phyloP scores from a whole-genome alignment of 768 basidiomycete genomes.

The Leccinum obscurum region DNA sequence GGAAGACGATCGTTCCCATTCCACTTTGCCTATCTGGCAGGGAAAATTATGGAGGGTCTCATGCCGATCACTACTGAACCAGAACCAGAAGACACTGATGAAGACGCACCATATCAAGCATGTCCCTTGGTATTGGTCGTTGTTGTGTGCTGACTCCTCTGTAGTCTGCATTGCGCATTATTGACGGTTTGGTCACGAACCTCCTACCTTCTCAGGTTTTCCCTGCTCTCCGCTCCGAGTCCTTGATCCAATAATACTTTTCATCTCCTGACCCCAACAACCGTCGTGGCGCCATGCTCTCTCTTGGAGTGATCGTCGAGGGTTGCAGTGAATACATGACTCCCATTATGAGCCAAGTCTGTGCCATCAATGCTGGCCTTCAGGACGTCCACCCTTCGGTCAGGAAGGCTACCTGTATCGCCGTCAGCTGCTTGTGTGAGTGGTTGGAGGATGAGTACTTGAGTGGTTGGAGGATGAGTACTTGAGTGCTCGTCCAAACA shows the following conservation, averaged over 20 bases:
- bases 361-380: conserved; percentile 89
- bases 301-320: conserved; percentile 93
- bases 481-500: conserved; percentile 80
- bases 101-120: conserved; percentile 90
- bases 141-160: conserved; percentile 8
- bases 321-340: conserved; percentile 99
- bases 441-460: conserved; percentile 75
- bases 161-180: conserved; percentile 89
- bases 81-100: conserved; percentile 91
- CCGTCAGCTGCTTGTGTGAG: conserved; percentile 95
- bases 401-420: conserved; percentile 93
- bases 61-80: conserved; percentile 94
- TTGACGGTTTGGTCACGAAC: conserved; percentile 89
- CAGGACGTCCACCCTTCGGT: conserved; percentile 82
- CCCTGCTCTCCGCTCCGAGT: conserved; percentile 69
- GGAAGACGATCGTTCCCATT: conserved; percentile 57
- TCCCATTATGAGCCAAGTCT: conserved; percentile 85
- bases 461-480: conserved; percentile 86
- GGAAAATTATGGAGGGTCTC: conserved; percentile 83
- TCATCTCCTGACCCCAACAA: conserved; percentile 71
- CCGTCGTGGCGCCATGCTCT: conserved; percentile 92
- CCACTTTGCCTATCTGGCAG: conserved; percentile 62
- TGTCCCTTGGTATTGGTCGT: conserved; percentile 25
- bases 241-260: conserved; percentile 83
- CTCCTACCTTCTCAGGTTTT: conserved; percentile 96